phyloP scores from a whole-genome alignment of 1,139 yeast genomes.

The Yarrowia galli region DNA sequence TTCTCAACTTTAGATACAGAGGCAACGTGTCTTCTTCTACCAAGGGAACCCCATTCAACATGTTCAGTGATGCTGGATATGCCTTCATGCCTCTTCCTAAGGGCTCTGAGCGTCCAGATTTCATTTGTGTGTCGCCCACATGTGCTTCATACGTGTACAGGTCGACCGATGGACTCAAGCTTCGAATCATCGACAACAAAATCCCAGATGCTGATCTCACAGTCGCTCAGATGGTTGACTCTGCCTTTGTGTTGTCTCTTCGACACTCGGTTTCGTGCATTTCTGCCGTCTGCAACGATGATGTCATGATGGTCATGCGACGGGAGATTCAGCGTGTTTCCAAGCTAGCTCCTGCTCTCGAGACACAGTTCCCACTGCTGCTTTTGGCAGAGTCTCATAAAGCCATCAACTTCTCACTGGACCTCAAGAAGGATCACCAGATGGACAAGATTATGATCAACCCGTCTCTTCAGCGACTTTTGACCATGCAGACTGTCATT shows the following conservation, averaged over 20 bases:
- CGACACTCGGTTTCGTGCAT: constrained; percentile 74
- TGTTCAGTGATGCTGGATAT: constrained; percentile 65
- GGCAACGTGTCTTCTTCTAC: constrained; percentile 40
- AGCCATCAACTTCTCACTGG: constrained; percentile 73
- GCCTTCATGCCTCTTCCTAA: constrained; percentile 47
- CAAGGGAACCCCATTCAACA: constrained; percentile 52
- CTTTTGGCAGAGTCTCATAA: constrained; percentile 70
- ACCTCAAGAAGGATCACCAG: constrained; percentile 66
- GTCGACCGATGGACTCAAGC: constrained; percentile 40
- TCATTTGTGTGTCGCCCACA: constrained; percentile 65
- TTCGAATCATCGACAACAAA: constrained; percentile 41
- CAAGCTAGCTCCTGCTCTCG: constrained; percentile 39
- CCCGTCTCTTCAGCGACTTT: constrained; percentile 73
- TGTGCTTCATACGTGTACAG: constrained; percentile 58
- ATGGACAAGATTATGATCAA: constrained; percentile 74
- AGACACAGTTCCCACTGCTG: constrained; percentile 46
- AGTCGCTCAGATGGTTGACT: constrained; percentile 40
- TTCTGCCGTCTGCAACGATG: constrained; percentile 69
- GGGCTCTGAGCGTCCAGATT: constrained; percentile 52
- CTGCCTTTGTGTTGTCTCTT: constrained; percentile 68
- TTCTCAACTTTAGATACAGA: constrained; percentile 39
- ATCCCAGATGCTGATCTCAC: constrained; percentile 40
- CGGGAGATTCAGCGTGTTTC: constrained; percentile 45
- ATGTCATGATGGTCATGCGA: constrained; percentile 63
- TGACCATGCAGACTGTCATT: constrained; percentile 66